phyloP scores from a whole-genome alignment of 1,284 basidiomycete genomes.

The Moesziomyces parantarcticus region DNA sequence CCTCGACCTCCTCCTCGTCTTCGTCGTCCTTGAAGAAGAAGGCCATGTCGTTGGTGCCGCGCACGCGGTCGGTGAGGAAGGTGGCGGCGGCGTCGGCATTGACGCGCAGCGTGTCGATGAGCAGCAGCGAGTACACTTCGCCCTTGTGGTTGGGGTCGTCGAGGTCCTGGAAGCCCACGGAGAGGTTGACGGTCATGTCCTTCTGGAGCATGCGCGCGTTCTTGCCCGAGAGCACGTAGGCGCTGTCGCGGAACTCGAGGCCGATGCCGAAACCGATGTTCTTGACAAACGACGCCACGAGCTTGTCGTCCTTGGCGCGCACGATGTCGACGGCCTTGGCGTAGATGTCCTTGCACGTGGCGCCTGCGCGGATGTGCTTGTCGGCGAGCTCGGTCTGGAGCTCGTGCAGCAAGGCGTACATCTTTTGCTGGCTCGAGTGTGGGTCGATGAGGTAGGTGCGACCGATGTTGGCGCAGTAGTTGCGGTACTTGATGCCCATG shows the following conservation, averaged over 20 bases:
- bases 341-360: constrained; percentile 81
- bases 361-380: constrained; percentile 81
- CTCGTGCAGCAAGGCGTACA: constrained; percentile 80
- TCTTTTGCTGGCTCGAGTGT: constrained; percentile 75
- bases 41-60: constrained; percentile 78
- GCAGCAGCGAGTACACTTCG: constrained; percentile 87
- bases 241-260: constrained; percentile 89
- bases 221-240: constrained; percentile 84
- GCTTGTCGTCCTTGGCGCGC: constrained; percentile 80
- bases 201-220: constrained; percentile 78
- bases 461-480: constrained; percentile 90
- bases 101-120: constrained; percentile 88
- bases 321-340: constrained; percentile 80
- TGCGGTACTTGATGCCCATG: constrained; percentile 90
- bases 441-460: constrained; percentile 96
- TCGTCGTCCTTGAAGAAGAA: constrained; percentile 77
- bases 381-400: constrained; percentile 82
- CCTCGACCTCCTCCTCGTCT: constrained; percentile 48
- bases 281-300: constrained; percentile 87
- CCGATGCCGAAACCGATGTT: constrained; percentile 82
- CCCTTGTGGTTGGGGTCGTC: constrained; percentile 74
- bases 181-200: constrained; percentile 87
- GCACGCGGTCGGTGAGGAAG: constrained; percentile 80
- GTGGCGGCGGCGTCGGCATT: constrained; percentile 73
- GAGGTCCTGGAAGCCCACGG: constrained; percentile 85